phyloP scores from a whole-genome alignment of 108 stramenopile genomes.

The Aurantiochytrium sp. region DNA sequence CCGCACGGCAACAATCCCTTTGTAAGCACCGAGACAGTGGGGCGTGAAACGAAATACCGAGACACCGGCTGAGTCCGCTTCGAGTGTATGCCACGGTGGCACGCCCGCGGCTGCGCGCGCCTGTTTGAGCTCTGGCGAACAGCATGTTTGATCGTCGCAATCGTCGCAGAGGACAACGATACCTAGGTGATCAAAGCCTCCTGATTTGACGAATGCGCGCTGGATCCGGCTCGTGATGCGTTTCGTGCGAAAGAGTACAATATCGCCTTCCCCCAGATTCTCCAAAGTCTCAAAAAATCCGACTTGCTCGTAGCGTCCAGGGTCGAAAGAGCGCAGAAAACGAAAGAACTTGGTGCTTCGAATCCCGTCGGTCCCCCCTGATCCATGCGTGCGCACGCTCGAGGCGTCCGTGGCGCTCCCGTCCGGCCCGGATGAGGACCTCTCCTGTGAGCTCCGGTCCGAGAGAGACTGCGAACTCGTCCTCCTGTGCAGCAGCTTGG shows the following conservation, averaged over 20 bases:
- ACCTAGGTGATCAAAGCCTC: neutral
- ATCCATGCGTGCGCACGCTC: too few species aligned
- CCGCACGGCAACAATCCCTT: neutral
- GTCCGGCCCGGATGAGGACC: too few species aligned
- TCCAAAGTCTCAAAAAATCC: neutral
- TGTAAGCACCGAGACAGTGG: neutral
- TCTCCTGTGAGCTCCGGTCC: too few species aligned
- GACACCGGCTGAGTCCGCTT: neutral
- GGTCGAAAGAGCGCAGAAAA: neutral
- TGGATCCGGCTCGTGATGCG: neutral
- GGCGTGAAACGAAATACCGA: neutral
- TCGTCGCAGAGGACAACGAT: neutral
- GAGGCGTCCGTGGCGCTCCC: too few species aligned
- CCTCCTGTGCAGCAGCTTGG: too few species aligned
- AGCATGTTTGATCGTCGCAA: neutral
- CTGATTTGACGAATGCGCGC: neutral
- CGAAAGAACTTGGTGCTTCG: neutral
- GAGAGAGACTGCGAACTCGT: too few species aligned
- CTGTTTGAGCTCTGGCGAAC: neutral
- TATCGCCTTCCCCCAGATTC: neutral
- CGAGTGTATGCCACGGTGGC: neutral
- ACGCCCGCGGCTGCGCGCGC: neutral
- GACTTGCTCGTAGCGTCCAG: neutral
- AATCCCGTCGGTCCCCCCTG: neutral
- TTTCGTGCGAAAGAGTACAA: neutral